Conservation (phyloP, 352 stramenopile genomes). For the Phytophthora agathidicida region DNA sequence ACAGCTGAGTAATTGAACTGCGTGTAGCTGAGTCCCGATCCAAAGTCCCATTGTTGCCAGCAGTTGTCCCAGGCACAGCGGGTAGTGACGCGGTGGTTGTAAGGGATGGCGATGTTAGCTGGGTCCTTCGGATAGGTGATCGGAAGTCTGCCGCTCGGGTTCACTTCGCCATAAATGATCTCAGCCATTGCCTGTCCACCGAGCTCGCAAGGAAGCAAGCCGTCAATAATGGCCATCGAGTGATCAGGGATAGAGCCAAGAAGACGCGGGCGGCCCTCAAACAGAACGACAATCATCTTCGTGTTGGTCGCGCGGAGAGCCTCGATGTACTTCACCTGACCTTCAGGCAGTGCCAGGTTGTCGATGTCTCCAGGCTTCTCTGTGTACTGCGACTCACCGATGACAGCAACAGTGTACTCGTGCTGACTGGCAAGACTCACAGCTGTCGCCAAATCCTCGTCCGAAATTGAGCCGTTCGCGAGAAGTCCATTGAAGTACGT, state of each 20-base stretch:
- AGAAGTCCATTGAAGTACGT: conserved; percentile 64
- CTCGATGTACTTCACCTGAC: conserved; percentile 77
- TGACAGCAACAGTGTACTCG: conserved; percentile 67
- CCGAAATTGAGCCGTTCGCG: conserved; percentile 51
- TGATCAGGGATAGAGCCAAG: conserved; percentile 50
- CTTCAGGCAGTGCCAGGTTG: conserved; percentile 59
- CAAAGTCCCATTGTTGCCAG: conserved; percentile 68
- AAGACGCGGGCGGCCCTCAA: conserved; percentile 77
- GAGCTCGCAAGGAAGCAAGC: conserved; percentile 68
- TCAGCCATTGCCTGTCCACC: conserved; percentile 85
- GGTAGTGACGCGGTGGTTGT: conserved; percentile 66
- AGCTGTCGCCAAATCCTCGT: conserved; percentile 49
- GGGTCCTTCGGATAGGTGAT: conserved; percentile 82
- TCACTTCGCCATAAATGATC: conserved; percentile 76
- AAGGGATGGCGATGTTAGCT: conserved; percentile 61
- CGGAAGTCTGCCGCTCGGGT: conserved; percentile 77
- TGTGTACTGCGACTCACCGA: conserved; percentile 79
- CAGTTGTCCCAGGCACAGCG: conserved; percentile 55
- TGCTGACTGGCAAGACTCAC: conserved; percentile 49
- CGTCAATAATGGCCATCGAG: conserved; percentile 78
- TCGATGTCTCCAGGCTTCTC: conserved; percentile 88
- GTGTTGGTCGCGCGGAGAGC: conserved; percentile 61
- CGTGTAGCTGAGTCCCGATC: conserved; percentile 70
- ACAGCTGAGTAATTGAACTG: conserved; percentile 59
- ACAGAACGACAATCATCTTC: conserved; percentile 80